phyloP scores from a whole-genome alignment of 2,329 filamentous ascomycete genomes.

The Annulohypoxylon truncatum region DNA sequence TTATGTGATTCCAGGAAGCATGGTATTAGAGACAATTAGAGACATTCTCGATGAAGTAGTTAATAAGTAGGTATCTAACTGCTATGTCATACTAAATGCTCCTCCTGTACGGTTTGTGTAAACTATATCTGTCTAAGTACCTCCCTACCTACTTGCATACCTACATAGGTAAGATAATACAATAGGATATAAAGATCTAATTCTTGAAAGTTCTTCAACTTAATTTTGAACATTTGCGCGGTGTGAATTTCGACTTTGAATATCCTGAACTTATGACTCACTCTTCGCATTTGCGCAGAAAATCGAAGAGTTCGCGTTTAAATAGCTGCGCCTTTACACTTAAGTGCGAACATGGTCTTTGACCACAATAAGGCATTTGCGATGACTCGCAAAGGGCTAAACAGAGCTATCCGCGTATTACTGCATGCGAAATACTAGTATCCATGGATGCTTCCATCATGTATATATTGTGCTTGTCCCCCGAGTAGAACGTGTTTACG shows the following conservation, averaged over 20 bases:
- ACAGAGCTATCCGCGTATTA: constrained; percentile 5
- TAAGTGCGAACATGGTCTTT: constrained; percentile 19
- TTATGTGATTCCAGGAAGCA: too few species aligned
- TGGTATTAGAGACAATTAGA: too few species aligned
- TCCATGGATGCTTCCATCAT: neutral
- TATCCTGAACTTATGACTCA: neutral
- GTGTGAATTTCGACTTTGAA: neutral
- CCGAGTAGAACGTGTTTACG: neutral
- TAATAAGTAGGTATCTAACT: too few species aligned
- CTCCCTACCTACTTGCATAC: too few species aligned
- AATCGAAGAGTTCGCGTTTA: neutral
- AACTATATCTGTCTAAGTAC: too few species aligned
- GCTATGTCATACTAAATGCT: too few species aligned
- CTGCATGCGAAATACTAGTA: neutral
- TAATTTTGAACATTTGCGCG: neutral
- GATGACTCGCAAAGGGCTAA: neutral
- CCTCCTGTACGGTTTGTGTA: too few species aligned
- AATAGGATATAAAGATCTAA: too few species aligned
- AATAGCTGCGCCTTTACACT: constrained; percentile 13
- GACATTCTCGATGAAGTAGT: too few species aligned
- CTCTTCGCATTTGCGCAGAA: constrained; percentile 31
- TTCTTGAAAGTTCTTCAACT: neutral
- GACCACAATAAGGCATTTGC: constrained; percentile 5
- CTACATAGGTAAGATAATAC: too few species aligned
- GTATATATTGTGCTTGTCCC: constrained; percentile 14